Percentiles rank a stretch among this genome's conserved stretches.
Conservation (phyloP, 768 basidiomycete genomes). For the Rhizopogon vinicolor region DNA sequence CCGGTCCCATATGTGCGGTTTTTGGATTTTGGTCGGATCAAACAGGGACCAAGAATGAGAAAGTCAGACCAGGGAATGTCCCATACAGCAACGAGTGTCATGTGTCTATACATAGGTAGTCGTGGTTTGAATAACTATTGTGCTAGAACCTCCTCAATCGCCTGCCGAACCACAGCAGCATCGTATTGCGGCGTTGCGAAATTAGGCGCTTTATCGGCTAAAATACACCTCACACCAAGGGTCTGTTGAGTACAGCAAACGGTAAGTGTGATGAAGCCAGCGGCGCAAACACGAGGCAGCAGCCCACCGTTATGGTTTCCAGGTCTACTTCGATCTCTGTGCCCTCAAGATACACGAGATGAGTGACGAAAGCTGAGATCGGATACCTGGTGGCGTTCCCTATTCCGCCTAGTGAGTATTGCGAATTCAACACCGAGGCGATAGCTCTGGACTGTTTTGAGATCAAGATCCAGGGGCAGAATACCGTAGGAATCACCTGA, state of each 20-base stretch:
- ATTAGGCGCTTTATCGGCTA: constrained; percentile 33
- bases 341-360: constrained; percentile 73
- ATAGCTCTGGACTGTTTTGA: constrained; percentile 48
- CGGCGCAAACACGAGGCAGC: background rate
- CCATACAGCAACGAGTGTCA: background rate
- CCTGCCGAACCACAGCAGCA: constrained; percentile 39
- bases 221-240: constrained; percentile 57
- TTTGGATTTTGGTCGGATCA: background rate
- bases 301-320: constrained; percentile 53
- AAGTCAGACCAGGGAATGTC: background rate
- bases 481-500: constrained; percentile 44
- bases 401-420: constrained; percentile 51
- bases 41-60: background rate
- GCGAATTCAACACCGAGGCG: constrained; percentile 59
- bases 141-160: constrained; percentile 31
- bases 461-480: constrained; percentile 4
- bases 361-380: constrained; percentile 77
- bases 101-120: background rate
- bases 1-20: background rate
- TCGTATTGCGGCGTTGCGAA: constrained; percentile 35
- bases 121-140: background rate
- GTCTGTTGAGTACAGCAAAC: constrained; percentile 28
- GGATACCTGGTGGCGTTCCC: constrained; percentile 66
- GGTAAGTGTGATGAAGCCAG: background rate
- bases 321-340: constrained; percentile 61